phyloP scores from a whole-genome alignment of 176 grass and related monocot species.

The Triticum urartu region DNA sequence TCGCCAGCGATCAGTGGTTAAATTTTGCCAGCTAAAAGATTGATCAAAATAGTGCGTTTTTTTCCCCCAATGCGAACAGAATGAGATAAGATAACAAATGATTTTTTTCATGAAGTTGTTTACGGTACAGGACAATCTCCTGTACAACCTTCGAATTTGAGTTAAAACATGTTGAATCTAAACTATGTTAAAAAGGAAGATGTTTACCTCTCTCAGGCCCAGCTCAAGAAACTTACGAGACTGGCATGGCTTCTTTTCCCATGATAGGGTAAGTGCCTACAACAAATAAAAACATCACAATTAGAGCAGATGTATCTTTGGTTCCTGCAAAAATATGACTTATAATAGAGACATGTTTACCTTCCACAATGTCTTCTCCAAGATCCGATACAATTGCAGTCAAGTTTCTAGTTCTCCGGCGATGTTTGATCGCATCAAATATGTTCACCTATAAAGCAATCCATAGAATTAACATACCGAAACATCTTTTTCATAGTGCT shows the following conservation, averaged over 20 bases:
- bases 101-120: background rate
- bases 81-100: no score
- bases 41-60: no score
- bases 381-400: background rate
- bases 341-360: no score
- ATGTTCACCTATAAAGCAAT: background rate
- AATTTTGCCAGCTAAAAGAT: no score
- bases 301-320: no score
- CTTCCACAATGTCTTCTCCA: background rate
- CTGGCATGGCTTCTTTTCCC: background rate
- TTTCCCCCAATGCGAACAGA: no score
- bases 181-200: background rate
- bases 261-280: background rate
- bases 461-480: no score
- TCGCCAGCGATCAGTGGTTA: no score
- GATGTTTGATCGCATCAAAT: background rate
- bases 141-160: background rate
- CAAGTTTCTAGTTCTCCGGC: background rate
- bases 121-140: background rate
- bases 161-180: background rate
- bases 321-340: no score
- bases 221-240: background rate
- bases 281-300: background rate
- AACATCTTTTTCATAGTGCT: no score
- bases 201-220: background rate